These are phyloP conservation scores for Penicillium sp. DNA, from an alignment of 2,329 filamentous ascomycete genomes.

Conservation along the genomic window DNA sequence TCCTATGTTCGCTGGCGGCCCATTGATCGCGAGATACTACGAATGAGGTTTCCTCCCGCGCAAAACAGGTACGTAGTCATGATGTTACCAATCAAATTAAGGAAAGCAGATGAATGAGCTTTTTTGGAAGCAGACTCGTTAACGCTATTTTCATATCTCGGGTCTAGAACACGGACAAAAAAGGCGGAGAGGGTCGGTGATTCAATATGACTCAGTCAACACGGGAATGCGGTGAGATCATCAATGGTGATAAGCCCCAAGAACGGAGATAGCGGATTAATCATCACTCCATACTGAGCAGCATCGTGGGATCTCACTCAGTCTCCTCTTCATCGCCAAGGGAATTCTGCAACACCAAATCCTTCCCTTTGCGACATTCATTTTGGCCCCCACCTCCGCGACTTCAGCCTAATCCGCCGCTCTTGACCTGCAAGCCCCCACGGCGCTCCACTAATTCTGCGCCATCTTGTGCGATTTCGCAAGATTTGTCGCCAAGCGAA, in stretches of 20 bases:
- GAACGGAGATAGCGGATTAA: constrained; percentile 10
- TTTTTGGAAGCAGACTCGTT: too few species aligned
- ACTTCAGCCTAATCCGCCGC: not conserved
- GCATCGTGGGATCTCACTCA: not conserved
- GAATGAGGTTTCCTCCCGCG: too few species aligned
- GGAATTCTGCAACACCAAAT: not conserved
- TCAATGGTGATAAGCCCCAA: constrained; percentile 8
- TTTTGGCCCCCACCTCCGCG: not conserved
- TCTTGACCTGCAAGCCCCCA: not conserved
- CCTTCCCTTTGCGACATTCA: not conserved
- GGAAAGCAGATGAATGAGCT: too few species aligned
- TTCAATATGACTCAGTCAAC: not conserved
- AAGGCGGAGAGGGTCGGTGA: not conserved
- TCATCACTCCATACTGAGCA: not conserved
- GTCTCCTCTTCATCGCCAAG: not conserved
- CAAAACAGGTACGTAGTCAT: too few species aligned
- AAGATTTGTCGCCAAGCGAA: not conserved
- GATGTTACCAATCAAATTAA: too few species aligned
- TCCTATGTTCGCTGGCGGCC: too few species aligned
- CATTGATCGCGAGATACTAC: too few species aligned
- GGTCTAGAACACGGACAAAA: too few species aligned
- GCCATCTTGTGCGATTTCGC: not conserved
- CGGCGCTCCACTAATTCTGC: not conserved
- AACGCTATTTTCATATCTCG: too few species aligned
- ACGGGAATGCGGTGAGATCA: constrained; percentile 1